Evolutionary conservation across 805 yeast genomes (phyloP).

Genomic region (Wickerhamomyces hampshirensis): DNA sequence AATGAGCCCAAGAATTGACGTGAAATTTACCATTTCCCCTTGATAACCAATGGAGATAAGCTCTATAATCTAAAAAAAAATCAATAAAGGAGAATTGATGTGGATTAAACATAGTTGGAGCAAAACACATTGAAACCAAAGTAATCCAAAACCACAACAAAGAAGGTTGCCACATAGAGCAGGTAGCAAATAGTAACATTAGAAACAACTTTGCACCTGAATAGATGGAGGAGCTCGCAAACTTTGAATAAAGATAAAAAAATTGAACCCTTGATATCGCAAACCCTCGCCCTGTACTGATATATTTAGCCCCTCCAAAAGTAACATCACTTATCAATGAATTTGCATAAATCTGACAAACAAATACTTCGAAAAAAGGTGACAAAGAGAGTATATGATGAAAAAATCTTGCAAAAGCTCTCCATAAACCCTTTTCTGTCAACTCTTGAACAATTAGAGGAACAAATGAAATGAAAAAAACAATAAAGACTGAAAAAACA

Average conservation of each 20-base stretch:
- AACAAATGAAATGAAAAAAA: constrained; percentile 85
- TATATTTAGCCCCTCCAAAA: constrained; percentile 89
- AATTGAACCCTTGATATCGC: constrained; percentile 81
- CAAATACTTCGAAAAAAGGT: constrained; percentile 92
- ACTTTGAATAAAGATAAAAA: constrained; percentile 65
- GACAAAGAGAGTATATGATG: constrained; percentile 78
- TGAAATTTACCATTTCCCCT: constrained; percentile 71
- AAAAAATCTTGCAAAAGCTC: constrained; percentile 64
- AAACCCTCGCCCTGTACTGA: constrained; percentile 92
- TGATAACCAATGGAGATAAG: constrained; percentile 68
- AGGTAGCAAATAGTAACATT: constrained; percentile 68
- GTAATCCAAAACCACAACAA: constrained; percentile 74
- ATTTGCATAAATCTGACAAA: constrained; percentile 86
- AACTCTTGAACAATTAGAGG: constrained; percentile 86
- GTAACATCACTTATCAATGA: constrained; percentile 71
- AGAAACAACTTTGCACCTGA: constrained; percentile 67
- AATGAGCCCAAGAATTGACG: constrained; percentile 75
- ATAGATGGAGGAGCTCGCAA: constrained; percentile 72
- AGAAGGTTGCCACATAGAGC: constrained; percentile 79
- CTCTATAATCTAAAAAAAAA: constrained; percentile 64
- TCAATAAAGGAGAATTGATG: constrained; percentile 69
- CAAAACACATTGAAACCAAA: constrained; percentile 55
- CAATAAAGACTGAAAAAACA: constrained; percentile 85
- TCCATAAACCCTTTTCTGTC: constrained; percentile 78
- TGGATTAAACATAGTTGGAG: constrained; percentile 75